These are phyloP conservation scores for Fusarium austroafricanum DNA, from an alignment of 2,329 filamentous ascomycete genomes.

Conservation along the genomic window DNA sequence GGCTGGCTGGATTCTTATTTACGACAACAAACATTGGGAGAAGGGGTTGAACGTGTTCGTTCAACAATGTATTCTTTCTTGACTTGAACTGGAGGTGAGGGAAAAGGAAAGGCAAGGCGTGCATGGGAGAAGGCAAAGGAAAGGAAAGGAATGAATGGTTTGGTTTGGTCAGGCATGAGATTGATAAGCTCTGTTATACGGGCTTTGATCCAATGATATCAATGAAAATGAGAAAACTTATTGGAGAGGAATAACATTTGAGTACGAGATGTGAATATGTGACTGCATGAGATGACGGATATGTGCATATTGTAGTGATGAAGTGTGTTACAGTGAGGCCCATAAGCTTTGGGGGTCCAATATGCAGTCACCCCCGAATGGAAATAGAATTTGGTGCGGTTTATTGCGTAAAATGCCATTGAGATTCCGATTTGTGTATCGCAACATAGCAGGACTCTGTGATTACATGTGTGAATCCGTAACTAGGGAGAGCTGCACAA, in stretches of 20 bases:
- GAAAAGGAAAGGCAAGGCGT: slow-evolving; percentile 35
- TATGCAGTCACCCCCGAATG: slow-evolving; percentile 7
- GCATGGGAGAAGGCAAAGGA: slow-evolving; percentile 38
- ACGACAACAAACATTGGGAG: slow-evolving; percentile 36
- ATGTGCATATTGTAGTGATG: background rate
- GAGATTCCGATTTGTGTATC: background rate
- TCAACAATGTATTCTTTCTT: slow-evolving; percentile 46
- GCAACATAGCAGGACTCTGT: background rate
- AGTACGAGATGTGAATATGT: background rate
- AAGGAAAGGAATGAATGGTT: slow-evolving; percentile 28
- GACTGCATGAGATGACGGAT: background rate
- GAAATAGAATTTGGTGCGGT: background rate
- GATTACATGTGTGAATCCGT: background rate
- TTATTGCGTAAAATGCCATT: background rate
- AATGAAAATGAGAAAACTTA: slow-evolving; percentile 41
- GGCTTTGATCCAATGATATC: slow-evolving; percentile 46
- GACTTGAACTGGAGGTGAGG: slow-evolving; percentile 27
- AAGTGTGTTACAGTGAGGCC: background rate
- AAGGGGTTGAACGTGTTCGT: slow-evolving; percentile 42
- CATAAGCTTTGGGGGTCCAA: slow-evolving; percentile 16
- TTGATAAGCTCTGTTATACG: slow-evolving; percentile 36
- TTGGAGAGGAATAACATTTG: slow-evolving; percentile 21
- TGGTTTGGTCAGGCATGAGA: slow-evolving; percentile 39
- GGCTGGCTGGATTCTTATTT: slow-evolving; percentile 45
- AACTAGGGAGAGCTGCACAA: background rate